Evolutionary conservation across 495 filamentous ascomycete species (phyloP).

Genomic region (Astrocystis sublimbata): DNA sequence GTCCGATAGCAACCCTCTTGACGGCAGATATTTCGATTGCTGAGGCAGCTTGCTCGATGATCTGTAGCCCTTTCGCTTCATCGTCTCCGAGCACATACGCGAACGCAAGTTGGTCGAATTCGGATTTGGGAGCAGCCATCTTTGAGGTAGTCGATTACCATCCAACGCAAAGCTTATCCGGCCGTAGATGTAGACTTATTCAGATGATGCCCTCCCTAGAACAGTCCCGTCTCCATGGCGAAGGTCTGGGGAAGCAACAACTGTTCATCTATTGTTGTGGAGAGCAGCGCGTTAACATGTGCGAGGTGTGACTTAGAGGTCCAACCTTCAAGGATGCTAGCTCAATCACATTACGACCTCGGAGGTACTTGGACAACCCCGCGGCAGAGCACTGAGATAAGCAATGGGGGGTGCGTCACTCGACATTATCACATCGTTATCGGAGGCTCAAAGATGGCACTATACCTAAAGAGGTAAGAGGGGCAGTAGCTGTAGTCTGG

Average conservation of each 20-base stretch:
- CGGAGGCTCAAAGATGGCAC: background rate
- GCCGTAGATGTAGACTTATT: background rate
- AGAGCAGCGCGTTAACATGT: background rate
- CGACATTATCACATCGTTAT: constrained; percentile 2
- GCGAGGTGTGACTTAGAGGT: background rate
- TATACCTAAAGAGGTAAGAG: constrained; percentile 27
- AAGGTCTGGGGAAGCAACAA: too few relatives aligned
- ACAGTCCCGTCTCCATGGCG: too few relatives aligned
- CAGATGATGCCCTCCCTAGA: background rate
- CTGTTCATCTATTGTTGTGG: too few relatives aligned
- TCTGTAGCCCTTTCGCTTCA: constrained; percentile 34
- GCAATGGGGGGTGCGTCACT: constrained; percentile 2
- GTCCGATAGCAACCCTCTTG: constrained; percentile 44
- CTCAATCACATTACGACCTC: too few relatives aligned
- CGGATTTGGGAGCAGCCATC: constrained; percentile 38
- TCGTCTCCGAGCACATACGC: constrained; percentile 50
- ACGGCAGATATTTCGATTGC: constrained; percentile 46
- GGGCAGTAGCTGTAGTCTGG: constrained; percentile 25
- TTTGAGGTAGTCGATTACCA: background rate
- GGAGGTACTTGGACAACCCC: too few relatives aligned
- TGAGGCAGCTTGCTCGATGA: constrained; percentile 44
- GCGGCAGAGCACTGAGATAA: background rate
- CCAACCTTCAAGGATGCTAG: too few relatives aligned
- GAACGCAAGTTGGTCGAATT: constrained; percentile 49
- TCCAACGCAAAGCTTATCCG: background rate